Percentiles rank a stretch among this genome's conserved stretches.
Conservation (phyloP, 139 green algal species). For the Marvania coccoides region DNA sequence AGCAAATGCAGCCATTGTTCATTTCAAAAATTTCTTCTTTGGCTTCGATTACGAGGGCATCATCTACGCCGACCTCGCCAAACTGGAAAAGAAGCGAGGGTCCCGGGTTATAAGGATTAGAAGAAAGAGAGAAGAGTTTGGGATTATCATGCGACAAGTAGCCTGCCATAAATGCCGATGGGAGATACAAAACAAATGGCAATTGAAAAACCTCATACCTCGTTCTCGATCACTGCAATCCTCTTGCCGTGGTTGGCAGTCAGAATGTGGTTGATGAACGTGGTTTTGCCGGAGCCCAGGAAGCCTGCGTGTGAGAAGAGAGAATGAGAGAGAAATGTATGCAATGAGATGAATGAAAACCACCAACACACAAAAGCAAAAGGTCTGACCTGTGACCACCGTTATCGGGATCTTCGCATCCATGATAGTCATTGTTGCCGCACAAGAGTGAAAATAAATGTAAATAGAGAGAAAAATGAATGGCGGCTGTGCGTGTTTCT, state of each 20-base stretch:
- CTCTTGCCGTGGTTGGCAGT: conserved; percentile 59
- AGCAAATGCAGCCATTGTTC: conserved; percentile 52
- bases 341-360: background rate
- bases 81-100: conserved; percentile 30
- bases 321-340: background rate
- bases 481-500: too few species aligned
- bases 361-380: too few species aligned
- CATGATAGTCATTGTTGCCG: conserved; percentile 1
- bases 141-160: too few species aligned
- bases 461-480: too few species aligned
- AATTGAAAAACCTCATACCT: too few species aligned
- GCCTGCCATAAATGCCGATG: too few species aligned
- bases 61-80: conserved; percentile 68
- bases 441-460: too few species aligned
- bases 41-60: conserved; percentile 67
- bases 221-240: conserved; percentile 78
- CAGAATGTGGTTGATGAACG: conserved; percentile 74
- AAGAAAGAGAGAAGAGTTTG: too few species aligned
- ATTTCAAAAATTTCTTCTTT: conserved; percentile 72
- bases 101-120: too few species aligned
- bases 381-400: conserved; percentile 4
- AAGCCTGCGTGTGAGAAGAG: background rate
- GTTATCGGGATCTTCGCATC: conserved; percentile 1
- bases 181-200: too few species aligned
- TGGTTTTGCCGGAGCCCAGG: conserved; percentile 62